These are phyloP conservation scores for Fraxinus xanthoxyloides DNA, from an alignment of 305 asterid genomes.

Conservation along the genomic window DNA sequence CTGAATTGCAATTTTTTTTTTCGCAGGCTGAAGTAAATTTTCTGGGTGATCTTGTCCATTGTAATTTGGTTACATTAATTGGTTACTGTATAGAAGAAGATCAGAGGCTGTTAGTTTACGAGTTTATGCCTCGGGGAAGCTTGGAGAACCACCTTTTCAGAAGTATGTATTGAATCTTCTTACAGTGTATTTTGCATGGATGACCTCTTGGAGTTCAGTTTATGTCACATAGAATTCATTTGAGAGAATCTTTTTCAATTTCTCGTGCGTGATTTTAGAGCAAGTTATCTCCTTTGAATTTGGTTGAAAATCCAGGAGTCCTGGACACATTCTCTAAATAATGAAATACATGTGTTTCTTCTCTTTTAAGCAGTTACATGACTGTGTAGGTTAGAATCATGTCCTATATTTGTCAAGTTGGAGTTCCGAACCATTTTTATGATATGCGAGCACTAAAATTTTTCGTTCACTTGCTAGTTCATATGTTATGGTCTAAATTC, in stretches of 20 bases:
- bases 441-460: background rate
- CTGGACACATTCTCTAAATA: background rate
- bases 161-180: conserved; percentile 47
- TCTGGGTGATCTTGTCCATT: conserved; percentile 88
- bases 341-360: background rate
- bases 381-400: background rate
- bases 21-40: conserved; percentile 93
- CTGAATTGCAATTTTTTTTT: conserved; percentile 23
- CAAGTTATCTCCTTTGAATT: background rate
- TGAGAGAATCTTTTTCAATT: background rate
- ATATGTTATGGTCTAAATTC: background rate
- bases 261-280: background rate
- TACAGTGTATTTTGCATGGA: background rate
- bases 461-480: background rate
- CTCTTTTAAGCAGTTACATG: background rate
- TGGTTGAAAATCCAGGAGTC: background rate
- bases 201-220: background rate
- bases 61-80: conserved; percentile 80
- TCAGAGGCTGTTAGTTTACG: conserved; percentile 86
- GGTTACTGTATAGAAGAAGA: conserved; percentile 98
- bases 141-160: conserved; percentile 95
- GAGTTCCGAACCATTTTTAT: background rate
- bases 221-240: background rate
- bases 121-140: conserved; percentile 98
- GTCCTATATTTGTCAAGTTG: background rate